A percentile compares a stretch with the other conserved stretches of the same genome.
Evolutionary conservation across 176 grass and related monocot genomes (phyloP).

Genomic region (Tuctoria greenei): DNA sequence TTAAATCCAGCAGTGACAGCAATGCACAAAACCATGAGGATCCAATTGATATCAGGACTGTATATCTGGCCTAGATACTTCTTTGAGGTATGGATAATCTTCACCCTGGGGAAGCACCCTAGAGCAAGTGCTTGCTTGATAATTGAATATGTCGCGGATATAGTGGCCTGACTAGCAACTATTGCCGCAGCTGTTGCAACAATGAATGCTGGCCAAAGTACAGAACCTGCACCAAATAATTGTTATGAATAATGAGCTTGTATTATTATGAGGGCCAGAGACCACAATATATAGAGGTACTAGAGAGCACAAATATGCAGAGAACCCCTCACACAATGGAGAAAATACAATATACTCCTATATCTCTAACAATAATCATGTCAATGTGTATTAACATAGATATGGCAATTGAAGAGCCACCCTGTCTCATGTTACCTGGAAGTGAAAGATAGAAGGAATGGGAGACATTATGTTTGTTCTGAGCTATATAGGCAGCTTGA

Average conservation of each 20-base stretch:
- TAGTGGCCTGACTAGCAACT: slow-evolving; percentile 92
- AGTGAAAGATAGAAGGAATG: slow-evolving; percentile 76
- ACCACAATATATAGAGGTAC: too few species aligned
- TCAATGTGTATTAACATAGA: background rate
- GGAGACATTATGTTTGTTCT: slow-evolving; percentile 9
- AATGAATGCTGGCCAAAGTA: slow-evolving; percentile 78
- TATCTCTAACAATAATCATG: slow-evolving; percentile 16
- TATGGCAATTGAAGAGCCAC: background rate
- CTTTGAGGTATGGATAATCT: slow-evolving; percentile 81
- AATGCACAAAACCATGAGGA: slow-evolving; percentile 79
- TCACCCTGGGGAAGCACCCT: slow-evolving; percentile 88
- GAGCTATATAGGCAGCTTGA: slow-evolving; percentile 75
- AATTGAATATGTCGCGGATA: slow-evolving; percentile 82
- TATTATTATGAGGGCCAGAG: too few species aligned
- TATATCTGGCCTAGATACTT: slow-evolving; percentile 86
- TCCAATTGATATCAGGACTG: slow-evolving; percentile 89
- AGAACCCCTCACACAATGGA: too few species aligned
- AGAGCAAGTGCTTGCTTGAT: slow-evolving; percentile 84
- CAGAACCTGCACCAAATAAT: slow-evolving; percentile 35
- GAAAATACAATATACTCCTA: too few species aligned
- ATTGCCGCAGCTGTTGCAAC: slow-evolving; percentile 72
- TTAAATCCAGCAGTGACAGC: slow-evolving; percentile 78
- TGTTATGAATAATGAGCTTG: too few species aligned
- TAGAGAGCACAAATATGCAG: too few species aligned
- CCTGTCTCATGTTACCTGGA: slow-evolving; percentile 48